Conservation (phyloP, 768 basidiomycete species). For the Amanita molliuscula region DNA sequence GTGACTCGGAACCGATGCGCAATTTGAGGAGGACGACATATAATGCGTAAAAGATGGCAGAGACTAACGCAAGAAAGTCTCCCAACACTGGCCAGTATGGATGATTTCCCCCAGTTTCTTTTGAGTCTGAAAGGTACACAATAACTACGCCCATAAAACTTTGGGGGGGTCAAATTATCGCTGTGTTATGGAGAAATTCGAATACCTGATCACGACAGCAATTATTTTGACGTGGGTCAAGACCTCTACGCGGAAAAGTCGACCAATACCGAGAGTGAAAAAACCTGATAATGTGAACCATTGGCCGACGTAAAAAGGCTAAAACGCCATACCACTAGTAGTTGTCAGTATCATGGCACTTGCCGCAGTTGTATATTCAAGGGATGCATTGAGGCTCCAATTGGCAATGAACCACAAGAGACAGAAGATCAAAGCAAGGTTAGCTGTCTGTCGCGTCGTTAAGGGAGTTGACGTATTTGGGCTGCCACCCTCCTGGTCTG, state of each 20-base stretch:
- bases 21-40: slow-evolving; percentile 90
- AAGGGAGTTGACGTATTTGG: slow-evolving; percentile 16
- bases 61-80: slow-evolving; percentile 77
- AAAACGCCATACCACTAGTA: slow-evolving; percentile 62
- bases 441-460: slow-evolving; percentile 60
- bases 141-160: slow-evolving; percentile 79
- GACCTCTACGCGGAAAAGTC: slow-evolving; percentile 71
- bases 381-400: slow-evolving; percentile 77
- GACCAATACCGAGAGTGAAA: slow-evolving; percentile 83
- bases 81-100: slow-evolving; percentile 46
- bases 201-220: slow-evolving; percentile 72
- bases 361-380: slow-evolving; percentile 88
- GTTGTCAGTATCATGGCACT: slow-evolving; percentile 85
- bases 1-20: slow-evolving; percentile 67
- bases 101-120: slow-evolving; percentile 17
- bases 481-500: not conserved
- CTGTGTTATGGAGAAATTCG: not conserved
- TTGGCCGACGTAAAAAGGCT: not conserved
- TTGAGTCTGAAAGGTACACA: slow-evolving; percentile 82
- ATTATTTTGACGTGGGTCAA: slow-evolving; percentile 62
- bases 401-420: slow-evolving; percentile 93
- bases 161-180: slow-evolving; percentile 5
- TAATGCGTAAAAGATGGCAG: slow-evolving; percentile 78
- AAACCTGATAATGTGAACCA: slow-evolving; percentile 49
- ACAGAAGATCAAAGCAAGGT: slow-evolving; percentile 73